Evolutionary conservation across 495 filamentous ascomycete species (phyloP).

Genomic region (Cercophora samala): DNA sequence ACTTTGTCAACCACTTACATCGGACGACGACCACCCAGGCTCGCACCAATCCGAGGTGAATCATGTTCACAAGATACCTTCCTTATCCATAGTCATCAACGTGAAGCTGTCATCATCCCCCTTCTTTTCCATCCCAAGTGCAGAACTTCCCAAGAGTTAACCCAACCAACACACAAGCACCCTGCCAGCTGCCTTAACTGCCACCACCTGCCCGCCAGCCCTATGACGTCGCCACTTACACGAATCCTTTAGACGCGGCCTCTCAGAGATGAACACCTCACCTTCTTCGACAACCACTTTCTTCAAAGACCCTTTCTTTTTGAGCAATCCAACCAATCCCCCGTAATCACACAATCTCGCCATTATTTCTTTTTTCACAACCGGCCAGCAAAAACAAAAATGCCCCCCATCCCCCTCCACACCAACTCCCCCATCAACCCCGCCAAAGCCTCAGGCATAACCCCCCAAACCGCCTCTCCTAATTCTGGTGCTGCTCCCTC

Average conservation of each 20-base stretch:
- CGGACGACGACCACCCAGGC: background rate
- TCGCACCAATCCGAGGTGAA: background rate
- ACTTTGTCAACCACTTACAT: background rate
- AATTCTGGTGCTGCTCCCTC: conserved; percentile 12
- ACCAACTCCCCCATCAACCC: conserved; percentile 57
- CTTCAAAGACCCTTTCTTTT: background rate
- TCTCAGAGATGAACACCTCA: conserved; percentile 8
- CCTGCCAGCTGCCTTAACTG: conserved; percentile 10
- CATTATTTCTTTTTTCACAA: background rate
- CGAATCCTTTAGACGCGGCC: background rate
- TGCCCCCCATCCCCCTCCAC: conserved; percentile 59
- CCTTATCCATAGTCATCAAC: background rate
- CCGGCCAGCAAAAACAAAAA: conserved; percentile 26
- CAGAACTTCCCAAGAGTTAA: background rate
- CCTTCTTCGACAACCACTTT: background rate
- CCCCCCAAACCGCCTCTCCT: conserved; percentile 47
- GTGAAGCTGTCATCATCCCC: background rate
- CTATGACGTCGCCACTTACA: conserved; percentile 34
- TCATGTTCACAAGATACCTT: background rate
- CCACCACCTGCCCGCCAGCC: conserved; percentile 19
- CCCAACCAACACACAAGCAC: background rate
- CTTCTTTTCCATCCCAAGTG: background rate
- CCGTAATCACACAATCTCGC: background rate
- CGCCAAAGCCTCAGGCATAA: conserved; percentile 48
- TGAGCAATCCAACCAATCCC: background rate